Evolutionary conservation across 345 rosid species (phyloP), one percentile per base, ranked within the genome.

Genomic region (Toxicodendron radicans): DNA sequence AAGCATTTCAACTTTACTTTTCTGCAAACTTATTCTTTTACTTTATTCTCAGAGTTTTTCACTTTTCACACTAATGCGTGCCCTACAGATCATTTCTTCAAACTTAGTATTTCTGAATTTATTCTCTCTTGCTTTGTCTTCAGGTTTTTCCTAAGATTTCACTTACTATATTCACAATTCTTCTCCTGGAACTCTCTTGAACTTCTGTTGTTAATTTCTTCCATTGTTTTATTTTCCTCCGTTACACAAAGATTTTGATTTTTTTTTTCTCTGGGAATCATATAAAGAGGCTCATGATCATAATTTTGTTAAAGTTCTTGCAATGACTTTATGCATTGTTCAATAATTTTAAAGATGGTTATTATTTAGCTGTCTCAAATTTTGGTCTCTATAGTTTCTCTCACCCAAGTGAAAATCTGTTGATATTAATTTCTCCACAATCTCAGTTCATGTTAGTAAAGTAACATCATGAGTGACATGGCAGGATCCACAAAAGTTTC

Each of bases 401-500:
- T 53, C 51, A 14, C 32, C 13, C 18, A 38, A 45, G 38, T 7
- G 61, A 63, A 54, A 12, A 66, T 63, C 48, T 43, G 71, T 33
- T 59, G 51, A 70, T n/a, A 46, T 5, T 7, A 38, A 38, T 41
- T 64, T 66, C 35, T 18, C 30, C 30, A 30, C 12, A 9, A 62
- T n/a, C 58, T 68, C 58, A 58, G 45, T 56, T 66, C 58, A 70
- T 46, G 49, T 16, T 18, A 70, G 75, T 59, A 14, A 58, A 66
- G 43, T 53, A 58, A 72, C 76, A 66, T 58, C n/a, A 91, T 89
- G 96, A 76, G 83, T 75, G 61, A 73, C 49, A 72, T 62, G 70
- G 41, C 85, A 76, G 91, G 83, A 62, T 78, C 84, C 65, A 59
- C 82, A 68, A 73, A 66, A 48, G 67, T 77, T 62, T 80, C 89